A percentile compares a stretch with the other conserved stretches of the same genome.
Conservation (phyloP, 768 basidiomycete species). For the Mycena rosella region DNA sequence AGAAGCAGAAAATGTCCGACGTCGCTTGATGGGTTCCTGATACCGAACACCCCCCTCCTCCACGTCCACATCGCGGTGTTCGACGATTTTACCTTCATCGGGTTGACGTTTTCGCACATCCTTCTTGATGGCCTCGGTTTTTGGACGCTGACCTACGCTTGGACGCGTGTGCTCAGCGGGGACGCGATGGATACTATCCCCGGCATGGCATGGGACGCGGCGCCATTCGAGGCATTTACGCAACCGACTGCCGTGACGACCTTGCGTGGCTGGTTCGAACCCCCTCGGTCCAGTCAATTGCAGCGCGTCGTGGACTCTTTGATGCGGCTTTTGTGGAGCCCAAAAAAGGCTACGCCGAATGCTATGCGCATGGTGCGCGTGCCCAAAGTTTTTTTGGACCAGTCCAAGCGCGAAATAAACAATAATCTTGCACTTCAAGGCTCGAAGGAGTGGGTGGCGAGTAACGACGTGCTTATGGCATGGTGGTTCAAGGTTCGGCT, state of each 20-base stretch:
- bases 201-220: slow-evolving; percentile 16
- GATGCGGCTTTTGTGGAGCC: background rate
- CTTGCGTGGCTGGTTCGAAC: background rate
- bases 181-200: slow-evolving; percentile 10
- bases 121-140: slow-evolving; percentile 12
- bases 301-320: background rate
- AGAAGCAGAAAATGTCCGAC: background rate
- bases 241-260: background rate
- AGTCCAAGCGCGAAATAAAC: slow-evolving; percentile 11
- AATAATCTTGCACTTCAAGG: slow-evolving; percentile 6
- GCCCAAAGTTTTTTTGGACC: slow-evolving; percentile 22
- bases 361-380: slow-evolving; percentile 12
- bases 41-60: slow-evolving; percentile 11
- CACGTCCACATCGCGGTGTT: slow-evolving; percentile 24
- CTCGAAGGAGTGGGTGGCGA: slow-evolving; percentile 19
- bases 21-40: background rate
- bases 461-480: slow-evolving; percentile 17
- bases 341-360: background rate
- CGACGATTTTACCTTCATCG: slow-evolving; percentile 28
- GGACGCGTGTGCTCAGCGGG: slow-evolving; percentile 14
- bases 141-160: slow-evolving; percentile 11
- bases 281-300: background rate
- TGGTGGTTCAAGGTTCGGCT: slow-evolving; percentile 26
- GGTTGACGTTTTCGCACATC: slow-evolving; percentile 15
- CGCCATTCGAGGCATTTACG: too few species aligned